Evolutionary conservation across 139 green algal genomes (phyloP).

Genomic region (Chlamydomonas sphaeroides): DNA sequence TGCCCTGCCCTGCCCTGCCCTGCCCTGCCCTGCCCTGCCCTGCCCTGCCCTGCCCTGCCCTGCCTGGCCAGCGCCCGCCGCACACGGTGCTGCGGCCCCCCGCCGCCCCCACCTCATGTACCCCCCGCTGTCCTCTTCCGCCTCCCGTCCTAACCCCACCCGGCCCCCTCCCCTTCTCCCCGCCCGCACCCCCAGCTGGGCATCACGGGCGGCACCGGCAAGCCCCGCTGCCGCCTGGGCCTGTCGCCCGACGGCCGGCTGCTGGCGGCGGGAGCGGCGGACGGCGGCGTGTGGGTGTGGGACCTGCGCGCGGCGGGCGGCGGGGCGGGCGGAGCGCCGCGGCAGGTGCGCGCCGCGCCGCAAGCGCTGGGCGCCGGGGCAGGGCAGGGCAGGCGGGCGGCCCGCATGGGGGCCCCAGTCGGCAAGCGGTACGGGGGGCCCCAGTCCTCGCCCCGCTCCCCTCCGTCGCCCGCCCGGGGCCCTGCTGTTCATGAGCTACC

Average conservation of each 20-base stretch:
- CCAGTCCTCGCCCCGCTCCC: too few species aligned
- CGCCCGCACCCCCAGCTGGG: constrained; percentile 22
- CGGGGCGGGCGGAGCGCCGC: neutral
- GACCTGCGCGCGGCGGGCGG: constrained; percentile 11
- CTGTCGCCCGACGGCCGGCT: constrained; percentile 43
- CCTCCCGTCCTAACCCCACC: neutral
- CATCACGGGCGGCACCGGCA: constrained; percentile 40
- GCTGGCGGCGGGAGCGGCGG: constrained; percentile 45
- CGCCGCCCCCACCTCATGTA: too few species aligned
- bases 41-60: too few species aligned
- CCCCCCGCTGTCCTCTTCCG: neutral
- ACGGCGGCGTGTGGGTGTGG: constrained; percentile 46
- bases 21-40: too few species aligned
- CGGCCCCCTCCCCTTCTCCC: neutral
- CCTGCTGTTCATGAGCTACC: too few species aligned
- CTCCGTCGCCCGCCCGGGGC: too few species aligned
- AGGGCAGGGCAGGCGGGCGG: too few species aligned
- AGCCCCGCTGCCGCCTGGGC: constrained; percentile 43
- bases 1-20: too few species aligned
- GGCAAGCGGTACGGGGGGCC: too few species aligned
- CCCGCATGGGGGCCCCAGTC: too few species aligned
- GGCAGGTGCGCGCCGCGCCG: too few species aligned
- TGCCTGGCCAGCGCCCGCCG: neutral
- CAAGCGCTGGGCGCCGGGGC: too few species aligned
- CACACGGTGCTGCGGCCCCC: neutral